These are phyloP conservation scores for Blastobotrys robertii DNA, from an alignment of 805 yeast genomes.

Conservation along the genomic window DNA sequence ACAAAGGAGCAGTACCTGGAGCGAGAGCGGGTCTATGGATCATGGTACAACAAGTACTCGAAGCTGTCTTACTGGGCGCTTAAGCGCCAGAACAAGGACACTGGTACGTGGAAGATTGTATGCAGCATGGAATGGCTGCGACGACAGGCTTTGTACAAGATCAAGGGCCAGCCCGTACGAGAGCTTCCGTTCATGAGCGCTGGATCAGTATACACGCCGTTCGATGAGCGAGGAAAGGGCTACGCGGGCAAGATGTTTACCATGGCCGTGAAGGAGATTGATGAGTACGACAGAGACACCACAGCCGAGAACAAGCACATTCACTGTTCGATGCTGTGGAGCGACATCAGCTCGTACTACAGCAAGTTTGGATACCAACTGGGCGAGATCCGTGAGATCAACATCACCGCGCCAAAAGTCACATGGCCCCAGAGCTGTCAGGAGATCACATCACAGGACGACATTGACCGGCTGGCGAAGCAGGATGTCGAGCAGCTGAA, in stretches of 20 bases:
- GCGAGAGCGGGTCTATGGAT: conserved; percentile 19
- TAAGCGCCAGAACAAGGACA: conserved; percentile 19
- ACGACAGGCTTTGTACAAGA: conserved; percentile 27
- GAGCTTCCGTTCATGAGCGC: conserved; percentile 25
- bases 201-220: conserved; percentile 52
- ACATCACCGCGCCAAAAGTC: not conserved
- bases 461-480: conserved; percentile 1
- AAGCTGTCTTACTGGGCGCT: conserved; percentile 22
- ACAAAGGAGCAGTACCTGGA: conserved; percentile 19
- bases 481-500: conserved; percentile 2
- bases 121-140: conserved; percentile 39
- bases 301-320: conserved; percentile 15
- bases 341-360: conserved; percentile 66
- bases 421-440: conserved; percentile 5
- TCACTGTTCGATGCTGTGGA: conserved; percentile 43
- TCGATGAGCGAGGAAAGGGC: conserved; percentile 42
- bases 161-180: conserved; percentile 13
- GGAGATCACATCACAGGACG: not conserved
- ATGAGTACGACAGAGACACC: conserved; percentile 21
- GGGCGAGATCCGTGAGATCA: conserved; percentile 12
- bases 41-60: conserved; percentile 11
- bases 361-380: conserved; percentile 41
- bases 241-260: conserved; percentile 43
- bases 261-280: conserved; percentile 12
- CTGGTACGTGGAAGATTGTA: conserved; percentile 23